Base-by-base conservation (phyloP, 129 eudicot species). In the Flaveria trinervia region DNA sequence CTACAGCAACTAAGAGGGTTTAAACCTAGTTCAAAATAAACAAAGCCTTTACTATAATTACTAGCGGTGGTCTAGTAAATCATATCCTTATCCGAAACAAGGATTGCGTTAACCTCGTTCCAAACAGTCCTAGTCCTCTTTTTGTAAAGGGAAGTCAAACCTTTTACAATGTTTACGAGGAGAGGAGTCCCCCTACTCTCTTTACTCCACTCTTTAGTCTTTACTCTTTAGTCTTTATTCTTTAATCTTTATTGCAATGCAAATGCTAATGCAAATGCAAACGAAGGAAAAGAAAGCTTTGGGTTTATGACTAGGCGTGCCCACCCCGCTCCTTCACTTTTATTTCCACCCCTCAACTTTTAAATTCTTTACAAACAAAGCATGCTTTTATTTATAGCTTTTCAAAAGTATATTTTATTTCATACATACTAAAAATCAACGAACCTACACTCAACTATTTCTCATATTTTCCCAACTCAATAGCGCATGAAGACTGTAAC, bases 251-350 rank as follows among this genome's bases (percentile, higher is more conserved):
- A 72, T 46, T 72, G 13, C 50, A 45, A 8, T 8, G 12, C 11
- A 45, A 9, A 45, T 8, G 13, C 50, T 9, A 45, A 45, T 20
- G 22, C 22, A 20, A 20, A 20, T 20, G 22, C 48, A 44, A 44
- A 44, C 49, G 0, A 44, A 44, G 12, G 83, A 62, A 65, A 80
- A 80, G 54, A 74, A 23, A 74, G 84, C 76, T 80, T 80, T 74
- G 83, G 73, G 36, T 78, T 79, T 71, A 74, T 75, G 70, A 80
- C 80, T 74, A 80, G 80, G 84, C 80, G 84, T 80, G 84, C 80
- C 71, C 79, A 67, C 71, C 70, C 70, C 57, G 54, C 70, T 67
- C 75, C 45, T 45, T 26, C 9, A 56, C 74, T 80, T 80, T 80
- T 67, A 23, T 68, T 55, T 80, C 65, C 33, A 74, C 65, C 80